These are phyloP conservation scores for Corymbia calophylla DNA, from an alignment of 441 rosid genomes.

Conservation along the genomic window DNA sequence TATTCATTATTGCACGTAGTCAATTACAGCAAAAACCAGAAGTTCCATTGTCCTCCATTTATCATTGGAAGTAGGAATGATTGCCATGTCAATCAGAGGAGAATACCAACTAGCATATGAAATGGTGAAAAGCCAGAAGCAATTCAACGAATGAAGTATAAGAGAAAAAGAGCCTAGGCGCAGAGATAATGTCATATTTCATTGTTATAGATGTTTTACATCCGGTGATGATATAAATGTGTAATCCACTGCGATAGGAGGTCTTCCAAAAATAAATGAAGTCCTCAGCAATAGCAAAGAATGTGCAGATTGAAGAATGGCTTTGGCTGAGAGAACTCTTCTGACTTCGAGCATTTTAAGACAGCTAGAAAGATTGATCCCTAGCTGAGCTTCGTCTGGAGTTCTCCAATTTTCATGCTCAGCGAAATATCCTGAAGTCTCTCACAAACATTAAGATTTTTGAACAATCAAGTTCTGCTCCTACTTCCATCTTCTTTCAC, in stretches of 20 bases:
- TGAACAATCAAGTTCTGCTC: background rate
- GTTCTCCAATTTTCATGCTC: background rate
- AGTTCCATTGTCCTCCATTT: background rate
- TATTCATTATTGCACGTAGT: background rate
- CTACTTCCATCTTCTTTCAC: background rate
- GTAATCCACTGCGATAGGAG: background rate
- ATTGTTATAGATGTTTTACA: background rate
- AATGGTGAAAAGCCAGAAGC: background rate
- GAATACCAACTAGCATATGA: background rate
- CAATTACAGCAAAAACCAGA: background rate
- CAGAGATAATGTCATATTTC: background rate
- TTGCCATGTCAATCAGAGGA: background rate
- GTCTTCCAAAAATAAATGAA: background rate
- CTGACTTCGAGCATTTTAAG: background rate
- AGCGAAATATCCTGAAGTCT: background rate
- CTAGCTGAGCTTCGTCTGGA: background rate
- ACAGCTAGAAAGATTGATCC: background rate
- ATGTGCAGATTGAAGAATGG: background rate
- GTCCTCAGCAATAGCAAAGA: background rate
- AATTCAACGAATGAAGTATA: background rate
- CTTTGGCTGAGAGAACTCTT: background rate
- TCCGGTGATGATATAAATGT: background rate
- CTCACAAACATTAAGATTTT: rapidly evolving
- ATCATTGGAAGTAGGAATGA: background rate
- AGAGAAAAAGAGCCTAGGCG: background rate